Evolutionary conservation across 306 rosid species (phyloP).

Genomic region (Clitoria ternatea): DNA sequence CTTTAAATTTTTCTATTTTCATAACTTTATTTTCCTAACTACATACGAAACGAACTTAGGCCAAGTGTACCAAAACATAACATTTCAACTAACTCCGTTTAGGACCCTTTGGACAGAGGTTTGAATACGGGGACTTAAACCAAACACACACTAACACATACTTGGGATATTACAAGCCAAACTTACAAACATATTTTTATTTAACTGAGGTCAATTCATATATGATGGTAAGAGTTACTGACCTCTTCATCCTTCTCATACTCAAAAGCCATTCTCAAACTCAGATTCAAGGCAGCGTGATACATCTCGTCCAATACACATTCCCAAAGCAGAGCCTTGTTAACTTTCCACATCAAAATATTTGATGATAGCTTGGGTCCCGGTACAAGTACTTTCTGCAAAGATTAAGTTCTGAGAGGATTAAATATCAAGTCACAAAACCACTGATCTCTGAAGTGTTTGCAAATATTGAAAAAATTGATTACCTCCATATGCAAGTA

Average conservation of each 20-base stretch:
- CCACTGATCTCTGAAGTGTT: neutral
- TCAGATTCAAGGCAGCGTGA: constrained; percentile 87
- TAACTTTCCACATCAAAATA: constrained; percentile 69
- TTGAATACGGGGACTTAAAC: too few species aligned
- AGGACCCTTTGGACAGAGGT: too few species aligned
- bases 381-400: constrained; percentile 58
- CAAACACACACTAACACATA: neutral
- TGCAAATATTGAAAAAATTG: constrained; percentile 3
- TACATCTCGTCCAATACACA: constrained; percentile 82
- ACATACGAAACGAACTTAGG: too few species aligned
- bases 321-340: constrained; percentile 54
- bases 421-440: constrained; percentile 8
- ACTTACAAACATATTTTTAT: neutral
- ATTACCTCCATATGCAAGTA: constrained; percentile 87
- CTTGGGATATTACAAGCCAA: neutral
- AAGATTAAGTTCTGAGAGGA: constrained; percentile 5
- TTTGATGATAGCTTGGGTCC: constrained; percentile 24
- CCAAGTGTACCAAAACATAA: too few species aligned
- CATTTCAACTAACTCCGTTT: too few species aligned
- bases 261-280: constrained; percentile 55
- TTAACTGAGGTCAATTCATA: neutral
- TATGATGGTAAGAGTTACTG: constrained; percentile 20
- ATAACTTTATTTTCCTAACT: too few species aligned
- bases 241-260: constrained; percentile 69
- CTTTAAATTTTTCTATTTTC: too few species aligned